Evolutionary conservation across 805 yeast genomes (phyloP), one percentile per base, ranked within the genome.

Genomic region (Cyberlindnera nakhonratchasimensis): DNA sequence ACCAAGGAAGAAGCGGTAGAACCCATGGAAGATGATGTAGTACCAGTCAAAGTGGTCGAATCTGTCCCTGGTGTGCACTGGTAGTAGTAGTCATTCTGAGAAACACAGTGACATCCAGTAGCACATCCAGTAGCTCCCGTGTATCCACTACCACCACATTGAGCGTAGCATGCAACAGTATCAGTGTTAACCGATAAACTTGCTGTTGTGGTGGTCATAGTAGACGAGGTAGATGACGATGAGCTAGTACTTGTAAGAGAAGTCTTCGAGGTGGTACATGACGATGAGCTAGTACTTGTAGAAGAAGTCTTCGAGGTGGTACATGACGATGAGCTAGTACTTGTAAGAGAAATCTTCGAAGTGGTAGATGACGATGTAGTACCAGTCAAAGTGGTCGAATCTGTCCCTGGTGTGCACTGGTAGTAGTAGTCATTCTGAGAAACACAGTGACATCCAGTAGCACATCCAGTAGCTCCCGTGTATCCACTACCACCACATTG

Each of bases 401-500:
- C 16, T 18, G 49, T 36, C 13, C 47, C 53, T 13, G 45, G 43
- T 26, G 43, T 33, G 37, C 58, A 52, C 36, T 52, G 56, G 25
- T 39, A 37, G 34, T 44, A 54, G 23, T 12, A 51, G 3, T 41
- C 43, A 28, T 50, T 47, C 17, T 30, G 37, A 11, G 50, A 33
- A 2, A 16, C 5, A 34, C 56, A 54, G 21, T 39, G 28, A 21
- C 34, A 34, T 5, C 47, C 51, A 3, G 16, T 17, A 6, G 30
- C 44, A 36, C 56, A 54, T 14, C 31, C 29, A 6, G 50, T 41
- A 8, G 48, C 37, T 3, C 46, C 49, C 6, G 32, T 28, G 37
- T 36, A 47, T 10, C 34, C 28, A 6, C 13, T 34, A 39, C 55
- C 53, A 33, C 57, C 57, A 43, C 55, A 53, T 21, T 37, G 45